phyloP scores from a whole-genome alignment of 108 stramenopile genomes.

The Stephanodiscus triporus region DNA sequence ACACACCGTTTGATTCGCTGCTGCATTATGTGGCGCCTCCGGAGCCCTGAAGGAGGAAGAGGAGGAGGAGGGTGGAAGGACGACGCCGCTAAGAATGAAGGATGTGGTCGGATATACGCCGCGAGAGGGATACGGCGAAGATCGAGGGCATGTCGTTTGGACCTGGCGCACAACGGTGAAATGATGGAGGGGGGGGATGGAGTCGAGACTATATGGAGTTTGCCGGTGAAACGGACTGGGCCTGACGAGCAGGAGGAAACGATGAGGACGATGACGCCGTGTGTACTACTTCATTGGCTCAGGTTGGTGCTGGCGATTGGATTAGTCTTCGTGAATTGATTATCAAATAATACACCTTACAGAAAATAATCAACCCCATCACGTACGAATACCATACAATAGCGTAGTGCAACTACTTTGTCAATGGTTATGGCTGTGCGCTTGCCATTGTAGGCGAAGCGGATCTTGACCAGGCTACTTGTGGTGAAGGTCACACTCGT shows the following conservation, averaged over 20 bases:
- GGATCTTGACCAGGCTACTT: no score
- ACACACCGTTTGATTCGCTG: no score
- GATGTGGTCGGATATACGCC: slow-evolving; percentile 7
- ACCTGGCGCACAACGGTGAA: slow-evolving; percentile 36
- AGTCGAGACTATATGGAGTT: slow-evolving; percentile 10
- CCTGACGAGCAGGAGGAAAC: slow-evolving; percentile 18
- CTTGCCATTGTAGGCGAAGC: no score
- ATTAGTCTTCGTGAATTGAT: slow-evolving; percentile 23
- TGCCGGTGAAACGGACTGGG: background rate
- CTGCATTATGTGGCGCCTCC: slow-evolving; percentile 98
- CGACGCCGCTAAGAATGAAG: slow-evolving; percentile 13
- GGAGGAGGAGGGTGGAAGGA: no score
- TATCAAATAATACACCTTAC: background rate
- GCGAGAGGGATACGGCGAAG: slow-evolving; percentile 31
- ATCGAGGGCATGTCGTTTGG: slow-evolving; percentile 49
- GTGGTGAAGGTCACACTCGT: no score
- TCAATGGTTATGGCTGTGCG: no score
- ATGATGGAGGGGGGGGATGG: slow-evolving; percentile 55
- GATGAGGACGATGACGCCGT: slow-evolving; percentile 36
- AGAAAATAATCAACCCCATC: background rate
- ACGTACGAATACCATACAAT: no score
- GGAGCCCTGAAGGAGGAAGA: slow-evolving; percentile 84
- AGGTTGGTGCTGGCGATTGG: slow-evolving; percentile 68
- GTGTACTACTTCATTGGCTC: slow-evolving; percentile 39
- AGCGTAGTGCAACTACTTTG: no score